Base-by-base conservation (phyloP, 768 basidiomycete genomes). In the Phaeotremella fagi region DNA sequence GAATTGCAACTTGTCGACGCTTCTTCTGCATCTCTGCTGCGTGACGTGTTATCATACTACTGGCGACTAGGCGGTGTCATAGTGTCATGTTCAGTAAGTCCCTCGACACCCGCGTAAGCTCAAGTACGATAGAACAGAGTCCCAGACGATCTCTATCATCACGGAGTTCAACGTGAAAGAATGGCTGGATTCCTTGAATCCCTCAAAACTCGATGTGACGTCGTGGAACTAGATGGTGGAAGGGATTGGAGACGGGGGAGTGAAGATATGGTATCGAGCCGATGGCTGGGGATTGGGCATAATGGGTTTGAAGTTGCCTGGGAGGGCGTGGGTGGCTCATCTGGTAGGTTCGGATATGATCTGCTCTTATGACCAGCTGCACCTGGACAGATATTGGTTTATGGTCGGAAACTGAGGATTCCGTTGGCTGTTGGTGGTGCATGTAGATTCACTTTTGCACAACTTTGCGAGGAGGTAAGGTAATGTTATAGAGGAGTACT, bases 391-490 rank as follows among this genome's bases (percentile, higher is more conserved):
- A 50, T 83, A 11, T 70, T 58, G 14, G 81, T 84, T 0, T 83
- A 82, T 57, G 81, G 82, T 0, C 71, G 82, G 44, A 54, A 61
- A 2, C 52, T 84, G 4, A 48, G 43, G 6, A 75, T 82, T 2
- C 81, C 81, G 12, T 79, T 78, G 77, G 66, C 77, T 0, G 63
- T 64, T 0, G 76, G 70, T 4, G 74, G 68, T 1, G 68, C 76
- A 0, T 80, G 79, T 50, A 75, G 77, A 28, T 81, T 81, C 58
- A 74, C 77, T 1, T 83, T 84, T 63, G 55, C 73, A 4, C 76
- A 82, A 27, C 75, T 83, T 0, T 83, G 82, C 57, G 59, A 94
- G 86, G 77, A 98, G 94, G 91, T 92, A 51, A 86, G n/a, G 42
- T n/a, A 12, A 43, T 23, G 38, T 12, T 48, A 28, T 2, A 29